Conservation (phyloP, 176 grass and related monocot genomes). For the Phragmites australis region DNA sequence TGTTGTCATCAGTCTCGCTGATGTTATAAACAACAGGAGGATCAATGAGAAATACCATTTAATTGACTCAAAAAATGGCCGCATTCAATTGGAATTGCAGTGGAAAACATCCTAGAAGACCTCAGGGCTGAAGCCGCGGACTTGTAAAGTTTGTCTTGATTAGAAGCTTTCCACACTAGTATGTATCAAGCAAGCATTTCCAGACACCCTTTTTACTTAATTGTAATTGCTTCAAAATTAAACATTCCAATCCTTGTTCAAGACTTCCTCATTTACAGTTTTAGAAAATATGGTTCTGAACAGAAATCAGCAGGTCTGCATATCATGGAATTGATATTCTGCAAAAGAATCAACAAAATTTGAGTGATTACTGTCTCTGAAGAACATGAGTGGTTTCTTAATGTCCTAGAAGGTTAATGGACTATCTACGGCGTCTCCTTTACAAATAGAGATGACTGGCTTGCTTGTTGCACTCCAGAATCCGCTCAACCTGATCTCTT, state of each 20-base stretch:
- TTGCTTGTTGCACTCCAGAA: too few species aligned
- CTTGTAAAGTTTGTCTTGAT: slow-evolving; percentile 25
- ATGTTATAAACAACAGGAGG: slow-evolving; percentile 72
- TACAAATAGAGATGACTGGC: too few species aligned
- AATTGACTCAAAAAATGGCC: slow-evolving; percentile 82
- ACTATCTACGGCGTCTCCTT: too few species aligned
- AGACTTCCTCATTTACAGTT: background rate
- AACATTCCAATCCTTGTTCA: background rate
- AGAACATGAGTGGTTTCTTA: too few species aligned
- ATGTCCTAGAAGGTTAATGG: too few species aligned
- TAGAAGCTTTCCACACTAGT: slow-evolving; percentile 19
- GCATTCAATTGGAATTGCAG: slow-evolving; percentile 68
- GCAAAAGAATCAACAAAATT: background rate
- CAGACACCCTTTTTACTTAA: slow-evolving; percentile 5
- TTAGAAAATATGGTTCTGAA: background rate
- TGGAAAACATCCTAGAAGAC: slow-evolving; percentile 59
- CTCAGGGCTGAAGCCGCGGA: background rate
- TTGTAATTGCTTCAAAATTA: background rate
- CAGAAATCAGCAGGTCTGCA: background rate
- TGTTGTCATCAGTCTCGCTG: slow-evolving; percentile 54
- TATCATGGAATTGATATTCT: background rate
- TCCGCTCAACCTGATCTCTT: too few species aligned
- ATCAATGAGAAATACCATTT: slow-evolving; percentile 75
- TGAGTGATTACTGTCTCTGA: background rate
- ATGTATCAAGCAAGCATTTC: slow-evolving; percentile 14